Evolutionary conservation across 225 moss, liverwort and hornwort genomes (phyloP), one percentile per base, ranked within the genome.

Genomic region (Physcomitrium patens): DNA sequence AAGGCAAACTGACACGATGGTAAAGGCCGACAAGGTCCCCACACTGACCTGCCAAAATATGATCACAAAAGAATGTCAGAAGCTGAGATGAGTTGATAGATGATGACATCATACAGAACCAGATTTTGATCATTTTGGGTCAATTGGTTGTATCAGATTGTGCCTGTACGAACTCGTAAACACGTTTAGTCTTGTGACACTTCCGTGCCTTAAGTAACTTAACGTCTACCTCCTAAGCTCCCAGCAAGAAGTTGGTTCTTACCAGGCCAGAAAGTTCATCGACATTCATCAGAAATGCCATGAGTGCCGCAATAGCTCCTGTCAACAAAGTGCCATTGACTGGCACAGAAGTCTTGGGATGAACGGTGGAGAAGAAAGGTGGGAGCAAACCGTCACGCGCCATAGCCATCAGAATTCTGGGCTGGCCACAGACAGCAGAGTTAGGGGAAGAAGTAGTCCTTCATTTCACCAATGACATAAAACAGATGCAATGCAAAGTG

Each of bases 321-420:
- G 95, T 60, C 50, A 92, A 17, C 19, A 99, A 47, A 5, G 99
- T 99, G 28, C 93, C 91, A 44, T 95, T 95, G 17, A 99, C 90
- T 15, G 95, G 99, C 58, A 99, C 99, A 46, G 86, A 77, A 19
- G 93, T 93, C 22, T 46, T 53, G 26, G 81, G 79, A 81, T 93
- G 88, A 10, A 99, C 55, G 20, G 67, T 76, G 24, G 93, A 76
- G 76, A 99, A 88, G 73, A 99, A 95, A 9, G 85, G 85, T 6
- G 99, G 99, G 17, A 99, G 85, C 73, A 99, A 84, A 22, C 95
- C 95, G 80, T 99, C 99, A 72, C 99, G 90, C 14, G 95, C 87
- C 99, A 99, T 99, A 12, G 99, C 99, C 99, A 99, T 93, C 77
- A 95, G 73, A 43, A 99, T 99, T 88, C 99, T 95, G 72, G 99